phyloP scores from a whole-genome alignment of 1,284 basidiomycete species.

The Malassezia arunalokei region DNA sequence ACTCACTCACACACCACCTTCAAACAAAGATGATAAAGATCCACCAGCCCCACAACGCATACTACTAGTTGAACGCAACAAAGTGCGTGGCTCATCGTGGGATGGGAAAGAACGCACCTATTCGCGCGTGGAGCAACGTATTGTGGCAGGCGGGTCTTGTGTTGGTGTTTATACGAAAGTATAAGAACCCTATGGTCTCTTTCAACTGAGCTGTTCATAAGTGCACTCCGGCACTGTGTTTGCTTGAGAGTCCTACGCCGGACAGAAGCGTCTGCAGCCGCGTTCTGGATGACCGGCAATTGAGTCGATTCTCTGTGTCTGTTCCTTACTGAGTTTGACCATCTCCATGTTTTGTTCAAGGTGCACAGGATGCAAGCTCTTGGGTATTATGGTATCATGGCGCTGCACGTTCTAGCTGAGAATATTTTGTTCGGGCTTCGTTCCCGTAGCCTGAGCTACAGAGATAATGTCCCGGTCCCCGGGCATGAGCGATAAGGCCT shows the following conservation, averaged over 20 bases:
- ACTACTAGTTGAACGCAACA: constrained; percentile 7
- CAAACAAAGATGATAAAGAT: constrained; percentile 12
- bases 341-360: constrained; percentile 63
- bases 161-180: constrained; percentile 10
- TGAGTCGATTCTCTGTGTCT: constrained; percentile 48
- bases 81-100: background rate
- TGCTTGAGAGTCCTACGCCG: constrained; percentile 16
- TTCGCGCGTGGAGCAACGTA: constrained; percentile 2
- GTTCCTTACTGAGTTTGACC: constrained; percentile 55
- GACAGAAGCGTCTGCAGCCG: constrained; percentile 14
- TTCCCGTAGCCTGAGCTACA: constrained; percentile 51
- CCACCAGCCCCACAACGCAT: background rate
- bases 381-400: constrained; percentile 25
- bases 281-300: constrained; percentile 26
- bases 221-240: constrained; percentile 22
- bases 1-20: constrained; percentile 46
- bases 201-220: constrained; percentile 30
- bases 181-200: background rate
- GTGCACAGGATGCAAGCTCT: constrained; percentile 53
- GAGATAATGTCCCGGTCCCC: constrained; percentile 58
- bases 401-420: constrained; percentile 65
- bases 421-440: constrained; percentile 55
- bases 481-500: constrained; percentile 62
- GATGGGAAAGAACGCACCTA: background rate
- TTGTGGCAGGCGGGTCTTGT: constrained; percentile 8